Base-by-base conservation (phyloP, 2,329 filamentous ascomycete genomes). In the Fusarium sp. region DNA sequence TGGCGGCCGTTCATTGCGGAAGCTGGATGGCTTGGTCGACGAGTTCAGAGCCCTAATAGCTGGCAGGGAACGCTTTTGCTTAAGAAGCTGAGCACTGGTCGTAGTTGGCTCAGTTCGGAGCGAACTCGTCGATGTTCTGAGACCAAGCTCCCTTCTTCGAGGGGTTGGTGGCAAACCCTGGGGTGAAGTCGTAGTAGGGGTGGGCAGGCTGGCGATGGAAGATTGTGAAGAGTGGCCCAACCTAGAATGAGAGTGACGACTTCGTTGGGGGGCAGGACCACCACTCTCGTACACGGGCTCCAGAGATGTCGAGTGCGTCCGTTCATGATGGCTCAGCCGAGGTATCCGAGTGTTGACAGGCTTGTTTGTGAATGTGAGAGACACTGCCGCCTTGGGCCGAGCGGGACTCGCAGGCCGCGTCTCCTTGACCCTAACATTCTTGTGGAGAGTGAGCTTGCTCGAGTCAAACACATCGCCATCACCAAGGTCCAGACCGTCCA, bases 211-310 rank as follows among this genome's bases (percentile, higher is more conserved):
- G 74, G 91, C 88, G 18, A 92, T 83, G 20, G 93, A 95, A 14
- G 92, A 91, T 76, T 94, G 91, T 18, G 91, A 84, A 13, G 91
- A 90, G 80, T 95, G 93, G 14, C 90, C 90, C 31, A 94, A 80
- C 65, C 93, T 89, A 4, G 92, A 94, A 71, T 91, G 89, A 47
- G 93, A 90, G 66, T 91, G 89, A 73, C 87, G 87, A 18, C 85
- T 85, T 69, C 88, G 90, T 47, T 87, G 85, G 62, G 87, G 85
- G 57, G 93, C 89, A 22, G 94, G 91, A 5, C 92, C 94, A 60
- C 95, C 95, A 74, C 92, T 95, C 84, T 98, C 96, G 42, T 95
- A 97, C 7, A 98, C 95, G 25, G 96, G 95, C 80, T 97, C 96
- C n/a, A 98, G 88, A 20, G 93, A 92, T 13, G 83, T 84, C 10